Evolutionary conservation across 768 basidiomycete genomes (phyloP), one percentile per base, ranked within the genome.

Genomic region (Cystobasidiopsis lactophilus): DNA sequence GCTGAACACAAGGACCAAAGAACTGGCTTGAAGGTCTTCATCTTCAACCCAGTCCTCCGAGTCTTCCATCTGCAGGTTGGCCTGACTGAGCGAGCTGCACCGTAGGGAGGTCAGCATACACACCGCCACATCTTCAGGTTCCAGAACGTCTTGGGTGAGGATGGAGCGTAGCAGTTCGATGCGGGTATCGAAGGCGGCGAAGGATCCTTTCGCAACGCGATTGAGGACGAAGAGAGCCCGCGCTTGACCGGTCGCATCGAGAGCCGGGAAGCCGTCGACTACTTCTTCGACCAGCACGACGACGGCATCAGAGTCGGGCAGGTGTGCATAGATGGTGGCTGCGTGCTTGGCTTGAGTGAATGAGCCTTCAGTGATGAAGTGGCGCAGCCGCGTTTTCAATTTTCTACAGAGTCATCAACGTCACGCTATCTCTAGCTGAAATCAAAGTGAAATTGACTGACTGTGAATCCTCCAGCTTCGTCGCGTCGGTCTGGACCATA

Each of bases 21-120:
- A 72, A 3, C 72, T 69, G 1, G 71, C 68, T 0, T 75, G 62
- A 21, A 91, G 64, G 2, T 77, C 71, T 0, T 71, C 71, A 31
- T 86, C 79, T 30, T 78, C 74, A 10, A 75, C 68, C 88, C 88
- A 95, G 58, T 88, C 82, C 29, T 68, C 63, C 31, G 58, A 63
- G 38, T 75, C 75, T 3, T 77, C 24, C 37, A 27, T 14, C 18
- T 10, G 26, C 47, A 38, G 14, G 14, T 27, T 7, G 14, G 13
- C 7, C 19, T 11, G 10, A 9, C 9, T 19, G 11, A 11, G 19
- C 11, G 27, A 11, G 27, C 19, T 7, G 23, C 41, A 43, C 23
- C 13, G 19, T 7, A 19, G 13, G 19, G 38, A 39, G 10, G 23
- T 24, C 14, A 38, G 4, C 21, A 51, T 24, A 21, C 18, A n/a